Evolutionary conservation across 305 asterid genomes (phyloP).

Genomic region (Withania somnifera): DNA sequence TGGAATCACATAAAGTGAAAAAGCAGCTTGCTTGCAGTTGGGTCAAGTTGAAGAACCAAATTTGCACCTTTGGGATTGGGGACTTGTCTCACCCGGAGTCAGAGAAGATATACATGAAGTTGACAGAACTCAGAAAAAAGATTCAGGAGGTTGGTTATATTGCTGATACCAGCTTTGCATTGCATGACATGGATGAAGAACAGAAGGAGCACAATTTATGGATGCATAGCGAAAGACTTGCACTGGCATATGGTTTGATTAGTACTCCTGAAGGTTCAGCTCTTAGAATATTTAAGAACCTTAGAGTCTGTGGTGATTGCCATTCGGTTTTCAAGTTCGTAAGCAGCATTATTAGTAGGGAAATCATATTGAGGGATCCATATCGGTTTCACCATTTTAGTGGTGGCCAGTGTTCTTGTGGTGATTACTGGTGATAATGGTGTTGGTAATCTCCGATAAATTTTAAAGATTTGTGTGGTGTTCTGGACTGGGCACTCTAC

Average conservation of each 20-base stretch:
- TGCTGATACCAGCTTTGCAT: conserved; percentile 57
- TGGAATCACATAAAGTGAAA: conserved; percentile 52
- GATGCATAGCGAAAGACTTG: conserved; percentile 83
- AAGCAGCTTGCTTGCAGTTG: conserved; percentile 84
- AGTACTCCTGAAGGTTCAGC: conserved; percentile 42
- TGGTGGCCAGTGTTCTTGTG: conserved; percentile 68
- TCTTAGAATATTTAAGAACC: conserved; percentile 70
- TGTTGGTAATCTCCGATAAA: neutral
- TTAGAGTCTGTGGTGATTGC: conserved; percentile 81
- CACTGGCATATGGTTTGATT: conserved; percentile 64
- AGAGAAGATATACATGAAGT: conserved; percentile 29
- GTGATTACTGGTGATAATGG: conserved; percentile 58
- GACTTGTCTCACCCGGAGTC: conserved; percentile 43
- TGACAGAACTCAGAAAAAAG: conserved; percentile 45
- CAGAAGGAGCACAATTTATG: conserved; percentile 70
- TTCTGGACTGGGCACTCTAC: neutral
- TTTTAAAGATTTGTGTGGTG: neutral
- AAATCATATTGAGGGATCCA: conserved; percentile 65
- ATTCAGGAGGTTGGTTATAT: conserved; percentile 61
- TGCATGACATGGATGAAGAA: conserved; percentile 84
- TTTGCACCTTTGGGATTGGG: conserved; percentile 49
- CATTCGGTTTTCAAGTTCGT: conserved; percentile 68
- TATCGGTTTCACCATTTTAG: conserved; percentile 78
- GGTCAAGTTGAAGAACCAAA: conserved; percentile 53
- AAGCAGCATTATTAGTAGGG: conserved; percentile 45